Base-by-base conservation (phyloP, 495 filamentous ascomycete species). In the Penicillium cosmopolitanum region DNA sequence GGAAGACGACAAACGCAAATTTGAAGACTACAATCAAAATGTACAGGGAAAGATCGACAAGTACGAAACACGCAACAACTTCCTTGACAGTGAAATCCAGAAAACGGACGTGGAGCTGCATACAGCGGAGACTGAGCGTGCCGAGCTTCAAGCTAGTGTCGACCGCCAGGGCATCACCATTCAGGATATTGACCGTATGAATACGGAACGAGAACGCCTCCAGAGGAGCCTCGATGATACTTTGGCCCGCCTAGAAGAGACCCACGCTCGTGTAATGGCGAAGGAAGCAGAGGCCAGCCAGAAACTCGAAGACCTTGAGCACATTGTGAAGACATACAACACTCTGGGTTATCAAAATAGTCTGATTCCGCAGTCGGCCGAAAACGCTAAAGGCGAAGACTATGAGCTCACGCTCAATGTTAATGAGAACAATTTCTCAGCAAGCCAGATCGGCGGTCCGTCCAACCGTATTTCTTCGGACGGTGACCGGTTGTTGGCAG, bases 181-280 rank as follows among this genome's bases (percentile, higher is more conserved):
- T 67, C 88, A 91, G 71, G 96, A 98, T 79, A 97, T 99, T 71
- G 95, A 99, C 81, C 93, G 93, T 66, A 97, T 99, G 94, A 96
- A 91, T 62, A 86, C 88, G 19, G 95, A 98, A 71, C 87, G 93
- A 34, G 95, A 98, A 68, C 88, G 96, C 12, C 82, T 98, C 34
- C 89, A 95, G 52, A 94, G 88, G 66, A 89, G 84, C 40, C 86
- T 96, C 51, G 89, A 96, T 56, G 82, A 88, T 11, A 89, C 92
- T 0, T 77, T 82, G 18, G 74, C 80, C 59, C 82, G 91, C 56
- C 81, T 96, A 2, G 91, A 94, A 57, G 95, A 97, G 59, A 82
- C 87, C 12, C 94, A 96, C 70, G 83, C 84, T 44, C 89, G 87
- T 55, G 87, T 93, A 2, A 82, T 87, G 60, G 91, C 96, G 60